Evolutionary conservation across 805 yeast genomes (phyloP), one percentile per base, ranked within the genome.

Genomic region (Metschnikowia proteae): DNA sequence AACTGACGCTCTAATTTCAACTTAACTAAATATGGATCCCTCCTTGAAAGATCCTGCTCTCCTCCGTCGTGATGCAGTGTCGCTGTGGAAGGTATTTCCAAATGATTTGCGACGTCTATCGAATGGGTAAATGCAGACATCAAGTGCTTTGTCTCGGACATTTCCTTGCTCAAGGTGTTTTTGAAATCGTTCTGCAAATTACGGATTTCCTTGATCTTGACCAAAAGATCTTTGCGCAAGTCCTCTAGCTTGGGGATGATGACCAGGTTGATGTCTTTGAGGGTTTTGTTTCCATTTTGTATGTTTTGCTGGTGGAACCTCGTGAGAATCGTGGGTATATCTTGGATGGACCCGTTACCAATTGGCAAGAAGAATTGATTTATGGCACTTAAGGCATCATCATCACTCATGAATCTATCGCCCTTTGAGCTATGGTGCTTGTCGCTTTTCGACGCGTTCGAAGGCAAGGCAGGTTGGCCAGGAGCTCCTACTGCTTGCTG

Each of bases 151-250:
- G 78, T 71, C 50, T 70, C 74, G 35, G 47, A 31, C 22, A 73
- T 42, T 53, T 89, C 96, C 59, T 80, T 81, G 34, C 74, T 72
- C 55, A 90, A 83, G 46, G 81, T 79, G 63, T 85, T 88, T 57
- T 83, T 85, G 72, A 94, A 92, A 67, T 92, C 97, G 37, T 88
- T 82, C 56, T 86, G 84, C 50, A 91, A 70, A 36, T 86, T 79
- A 63, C 82, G 86, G 59, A 90, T 91, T 65, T 90, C 97, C 65
- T 86, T 87, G 53, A 92, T 89, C 61, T 91, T 90, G 45, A 87
- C 82, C 50, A 84, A 68, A 53, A 92, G 70, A 66, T 92, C 98
- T 52, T 87, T 79, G 59, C 65, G 78, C 60, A 80, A 71, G 55
- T 78, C 81, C 54, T 80, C 83, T 44, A 80, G 64, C 58, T 79